Base-by-base conservation (phyloP, 2,329 filamentous ascomycete species). In the Keithomyces neogunnii region DNA sequence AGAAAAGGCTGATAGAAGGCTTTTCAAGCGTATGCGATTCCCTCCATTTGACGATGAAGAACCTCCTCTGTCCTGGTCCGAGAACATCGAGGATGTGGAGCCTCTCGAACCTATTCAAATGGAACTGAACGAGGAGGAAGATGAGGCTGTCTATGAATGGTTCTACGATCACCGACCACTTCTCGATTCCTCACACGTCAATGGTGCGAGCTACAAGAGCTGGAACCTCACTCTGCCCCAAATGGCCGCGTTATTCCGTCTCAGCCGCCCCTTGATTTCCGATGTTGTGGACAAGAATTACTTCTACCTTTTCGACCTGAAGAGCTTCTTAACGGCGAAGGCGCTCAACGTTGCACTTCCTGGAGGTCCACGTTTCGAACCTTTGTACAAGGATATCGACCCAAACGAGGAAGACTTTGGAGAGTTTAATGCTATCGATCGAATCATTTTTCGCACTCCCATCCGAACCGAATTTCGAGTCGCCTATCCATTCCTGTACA, bases 11-110 rank as follows among this genome's bases (percentile, higher is more conserved):
- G 93, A 99, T 63, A 78, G 93, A 69, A 77, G 92, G 64, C 82
- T 97, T 61, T 99, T 99, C 78, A 99, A 99, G 76, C 84, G 93
- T 57, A 99, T 99, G 93, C 84, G 95, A 60, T 99, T 99, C 62
- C 93, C 93, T 19, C 95, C 95, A 0, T 99, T 99, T 60, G 93
- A 99, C 60, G 95, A 99, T 64, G 93, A 99, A 73, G 93, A 99
- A 65, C 95, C 93, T 4, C 95, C 93, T 10, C 76, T 99, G 59
- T 96, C 90, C 2, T 99, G 93, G 89, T 95, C 92, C 8, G 95
- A 99, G 69, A 99, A 99, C 64, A 92, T 99, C 59, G 93, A 99
- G 69, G 93, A 97, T 65, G 93, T 99, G 28, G 93, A 99, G 66
- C 95, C 95, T 1, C 73, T 96, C 53, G 93, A 99, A 69, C 93